Base-by-base conservation (phyloP, 441 rosid genomes). In the Erodium moschatum region DNA sequence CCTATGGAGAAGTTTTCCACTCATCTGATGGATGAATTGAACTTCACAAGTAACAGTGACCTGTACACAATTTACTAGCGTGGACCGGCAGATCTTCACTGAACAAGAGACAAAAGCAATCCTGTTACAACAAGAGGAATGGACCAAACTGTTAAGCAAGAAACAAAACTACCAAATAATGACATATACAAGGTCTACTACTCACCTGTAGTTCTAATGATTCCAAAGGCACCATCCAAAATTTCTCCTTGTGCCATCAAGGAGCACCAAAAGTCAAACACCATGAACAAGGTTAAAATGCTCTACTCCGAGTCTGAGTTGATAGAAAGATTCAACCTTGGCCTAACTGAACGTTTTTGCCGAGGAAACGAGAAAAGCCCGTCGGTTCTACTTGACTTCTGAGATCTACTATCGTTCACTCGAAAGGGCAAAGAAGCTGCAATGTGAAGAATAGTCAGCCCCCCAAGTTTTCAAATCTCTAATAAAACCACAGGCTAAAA, bases 291-390 rank as follows among this genome's bases (percentile, higher is more conserved):
- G 56, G 19, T 50, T 19, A 13, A 50, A 44, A 46, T 46, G 52
- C 31, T 73, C 82, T 85, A 91, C 69, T 87, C 96, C 1, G 97
- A 80, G 76, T 91, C 97, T 4, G 90, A 84, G 77, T 88, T 93
- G 66, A 90, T 90, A 67, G 97, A 92, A 69, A 92, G 85, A 78
- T 76, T 83, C 72, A 83, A 67, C 70, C 96, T 84, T 19, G 79
- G 92, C 76, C 93, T 85, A 62, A 85, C 95, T 58, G 99, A 86
- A 67, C 99, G 98, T 81, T 90, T 91, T 83, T 82, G 89, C 29
- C 89, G 91, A 67, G 95, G 97, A 78, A 90, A 84, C 67, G 84
- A 76, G 82, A 90, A 85, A 18, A 90, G 88, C 60, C 86, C 80
- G 50, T 86, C 90, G 35, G 92, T 76, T 84, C 90, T 85, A 77